Evolutionary conservation across 176 grass and related monocot genomes (phyloP).

Genomic region (Guadua angustifolia): DNA sequence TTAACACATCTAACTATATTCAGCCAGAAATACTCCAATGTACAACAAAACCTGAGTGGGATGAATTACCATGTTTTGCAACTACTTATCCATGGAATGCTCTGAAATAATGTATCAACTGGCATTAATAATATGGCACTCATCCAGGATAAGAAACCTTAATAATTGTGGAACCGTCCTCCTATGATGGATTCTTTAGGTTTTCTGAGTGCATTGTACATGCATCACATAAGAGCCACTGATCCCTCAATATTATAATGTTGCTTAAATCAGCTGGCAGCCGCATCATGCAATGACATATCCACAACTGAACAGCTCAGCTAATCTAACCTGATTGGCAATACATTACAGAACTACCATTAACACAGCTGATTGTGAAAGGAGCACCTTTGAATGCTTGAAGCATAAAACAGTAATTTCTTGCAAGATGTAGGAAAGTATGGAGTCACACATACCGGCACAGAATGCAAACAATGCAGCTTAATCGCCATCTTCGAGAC

Average conservation of each 20-base stretch:
- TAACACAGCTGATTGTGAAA: neutral
- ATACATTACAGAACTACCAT: conserved; percentile 31
- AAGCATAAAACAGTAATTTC: neutral
- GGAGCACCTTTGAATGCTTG: neutral
- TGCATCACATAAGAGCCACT: neutral
- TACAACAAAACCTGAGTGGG: neutral
- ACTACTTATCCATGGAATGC: neutral
- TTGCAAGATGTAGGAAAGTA: conserved; percentile 16
- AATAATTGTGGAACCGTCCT: neutral
- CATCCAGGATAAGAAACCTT: neutral
- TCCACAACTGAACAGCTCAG: conserved; percentile 13
- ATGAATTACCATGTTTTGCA: neutral
- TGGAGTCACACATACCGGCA: conserved; percentile 10
- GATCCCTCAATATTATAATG: neutral
- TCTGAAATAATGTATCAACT: neutral
- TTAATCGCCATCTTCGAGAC: neutral
- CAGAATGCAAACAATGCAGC: neutral
- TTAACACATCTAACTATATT: conserved; percentile 8
- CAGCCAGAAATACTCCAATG: neutral
- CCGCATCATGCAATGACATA: neutral
- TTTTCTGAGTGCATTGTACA: neutral
- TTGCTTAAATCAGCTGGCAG: conserved; percentile 15
- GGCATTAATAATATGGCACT: neutral
- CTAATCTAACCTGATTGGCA: neutral
- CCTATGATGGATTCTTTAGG: conserved; percentile 8